Evolutionary conservation across 2,329 filamentous ascomycete genomes (phyloP).

Genomic region (Juglanconis oblonga): DNA sequence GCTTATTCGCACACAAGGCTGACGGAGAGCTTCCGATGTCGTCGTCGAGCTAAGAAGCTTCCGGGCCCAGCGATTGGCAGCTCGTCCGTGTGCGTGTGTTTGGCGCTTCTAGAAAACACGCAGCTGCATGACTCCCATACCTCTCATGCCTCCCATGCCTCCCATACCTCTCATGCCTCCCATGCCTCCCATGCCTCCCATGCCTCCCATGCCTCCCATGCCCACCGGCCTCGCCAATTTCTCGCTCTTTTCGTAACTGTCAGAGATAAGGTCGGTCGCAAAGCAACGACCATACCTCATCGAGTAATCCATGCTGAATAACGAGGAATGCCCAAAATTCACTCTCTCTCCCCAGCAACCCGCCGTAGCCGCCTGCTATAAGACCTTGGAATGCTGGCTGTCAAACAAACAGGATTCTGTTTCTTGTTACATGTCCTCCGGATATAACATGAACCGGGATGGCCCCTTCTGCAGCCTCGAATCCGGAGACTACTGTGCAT

Average conservation of each 20-base stretch:
- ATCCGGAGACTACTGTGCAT: not conserved
- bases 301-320: not conserved
- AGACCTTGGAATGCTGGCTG: not conserved
- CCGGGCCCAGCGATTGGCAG: not conserved
- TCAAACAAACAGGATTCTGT: not conserved
- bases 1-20: slow-evolving; percentile 5
- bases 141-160: too few relatives aligned
- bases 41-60: not conserved
- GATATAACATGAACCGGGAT: slow-evolving; percentile 2
- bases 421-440: not conserved
- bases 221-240: not conserved
- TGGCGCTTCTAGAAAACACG: slow-evolving; percentile 11
- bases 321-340: not conserved
- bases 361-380: not conserved
- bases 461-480: slow-evolving; percentile 5
- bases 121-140: not conserved
- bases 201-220: too few relatives aligned
- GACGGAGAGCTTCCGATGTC: not conserved
- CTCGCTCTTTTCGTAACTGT: not conserved
- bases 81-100: not conserved
- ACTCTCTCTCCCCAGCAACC: not conserved
- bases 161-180: too few relatives aligned
- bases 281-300: not conserved
- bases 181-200: too few relatives aligned
- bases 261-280: not conserved